Evolutionary conservation across 306 rosid species (phyloP), one percentile per base, ranked within the genome.

Genomic region (Quercus cerris): DNA sequence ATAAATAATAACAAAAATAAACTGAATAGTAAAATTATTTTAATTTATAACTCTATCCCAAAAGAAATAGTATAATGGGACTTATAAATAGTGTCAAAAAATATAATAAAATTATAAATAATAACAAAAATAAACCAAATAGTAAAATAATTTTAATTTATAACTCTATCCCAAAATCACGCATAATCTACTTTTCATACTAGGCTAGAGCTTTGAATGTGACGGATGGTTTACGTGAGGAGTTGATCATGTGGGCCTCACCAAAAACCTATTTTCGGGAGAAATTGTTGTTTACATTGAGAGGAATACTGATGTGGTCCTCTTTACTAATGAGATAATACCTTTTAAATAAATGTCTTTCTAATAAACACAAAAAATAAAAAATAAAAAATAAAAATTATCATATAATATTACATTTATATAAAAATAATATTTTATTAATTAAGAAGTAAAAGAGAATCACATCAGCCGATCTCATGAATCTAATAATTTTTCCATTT

Each of bases 61-160:
- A 35, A 35, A 0, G 22, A 22, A 22, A 22, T 22, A 22, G 22
- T 22, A 22, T 22, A 22, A 22, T 22, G 0, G 22, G 22, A 22
- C 22, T 22, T 1, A 35, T 35, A 0, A 35, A 35, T 35, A 35
- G 2, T 35, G 0, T 0, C 2, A 6, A 35, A 35, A 35, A 35
- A 35, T 35, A 1, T 0, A 1, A 0, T 6, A 0, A 0, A 0
- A 0, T 0, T 0, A 6, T 35, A 0, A 35, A 35, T 6, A 35
- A 0, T 6, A 35, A 0, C 2, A 6, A 6, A 35, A 35, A 35
- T 35, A 35, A 35, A 0, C 0, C 6, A 0, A 35, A 35, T 35
- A 35, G 8, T 35, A 0, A 35, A 33, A 35, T 35, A 35, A 35
- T 35, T 33, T 35, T 35, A 35, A 6, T 35, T 35, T 35, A 6